Evolutionary conservation across 2,329 filamentous ascomycete genomes (phyloP), one percentile per base, ranked within the genome.

Genomic region (Colletotrichum navitas): DNA sequence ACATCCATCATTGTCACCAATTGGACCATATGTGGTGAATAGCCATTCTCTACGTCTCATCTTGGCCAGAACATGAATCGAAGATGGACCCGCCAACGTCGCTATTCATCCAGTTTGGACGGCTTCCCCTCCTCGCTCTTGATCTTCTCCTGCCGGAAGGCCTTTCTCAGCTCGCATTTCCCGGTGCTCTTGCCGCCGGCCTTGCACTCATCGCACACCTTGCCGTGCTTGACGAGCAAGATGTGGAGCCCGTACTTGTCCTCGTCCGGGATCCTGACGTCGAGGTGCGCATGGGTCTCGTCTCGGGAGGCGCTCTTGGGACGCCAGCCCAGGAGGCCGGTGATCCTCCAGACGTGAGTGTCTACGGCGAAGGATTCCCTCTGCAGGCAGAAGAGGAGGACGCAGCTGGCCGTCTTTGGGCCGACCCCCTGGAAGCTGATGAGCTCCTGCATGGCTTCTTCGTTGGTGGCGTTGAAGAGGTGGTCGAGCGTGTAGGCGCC

Each of bases 381-480:
- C 32, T 78, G 77, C 60, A 88, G 78, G 71, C 86, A 88, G 74
- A 88, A 88, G 45, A 88, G 79, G 39, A 87, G 74, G 11, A 88
- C 85, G 74, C 86, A 88, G 73, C 82, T 83, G 10, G 87, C 87
- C 43, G 86, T 88, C 80, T 88, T 89, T 73, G 85, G 85, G 0
- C 86, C 87, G 1, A 89, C 85, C 63, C 86, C 86, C 36, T 82
- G 79, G 74, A 87, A 88, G 12, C 80, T 78, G 56, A 87, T 80
- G 73, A 89, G 78, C 78, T 87, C 85, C 52, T 78, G 76, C 84
- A 88, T 87, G 52, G 83, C 85, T 10, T 85, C 85, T 10, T 83
- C 83, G 74, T 85, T 81, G 2, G 77, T 77, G 12, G 78, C 77
- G 7, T 74, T 72, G 59, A 86, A 85, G 16, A 89, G 78, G 74